Conservation (phyloP, 805 yeast species). For the Ogataea siamensis region DNA sequence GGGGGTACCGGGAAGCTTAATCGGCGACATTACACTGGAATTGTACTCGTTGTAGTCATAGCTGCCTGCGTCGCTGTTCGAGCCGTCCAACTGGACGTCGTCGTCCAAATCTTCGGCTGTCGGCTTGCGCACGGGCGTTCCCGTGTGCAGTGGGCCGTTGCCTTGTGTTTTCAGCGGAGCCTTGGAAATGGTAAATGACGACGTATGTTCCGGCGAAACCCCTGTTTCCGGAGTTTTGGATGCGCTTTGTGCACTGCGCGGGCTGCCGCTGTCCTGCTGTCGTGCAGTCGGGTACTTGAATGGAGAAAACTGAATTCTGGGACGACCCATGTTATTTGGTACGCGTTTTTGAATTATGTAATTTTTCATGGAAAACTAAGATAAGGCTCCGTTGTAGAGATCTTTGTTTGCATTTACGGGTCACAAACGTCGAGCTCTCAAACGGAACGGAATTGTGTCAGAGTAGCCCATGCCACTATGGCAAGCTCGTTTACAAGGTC, state of each 20-base stretch:
- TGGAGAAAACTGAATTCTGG: conserved; percentile 24
- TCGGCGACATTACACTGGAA: conserved; percentile 23
- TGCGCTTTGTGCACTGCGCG: not conserved
- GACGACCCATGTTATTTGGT: conserved; percentile 23
- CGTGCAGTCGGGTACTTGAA: conserved; percentile 19
- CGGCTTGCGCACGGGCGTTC: conserved; percentile 15
- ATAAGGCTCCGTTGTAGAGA: too few species aligned
- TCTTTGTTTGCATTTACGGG: too few species aligned
- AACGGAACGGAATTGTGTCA: too few species aligned
- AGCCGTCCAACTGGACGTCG: conserved; percentile 17
- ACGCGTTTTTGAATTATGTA: conserved; percentile 9
- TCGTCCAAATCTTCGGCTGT: conserved; percentile 10
- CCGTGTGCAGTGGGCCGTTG: conserved; percentile 16
- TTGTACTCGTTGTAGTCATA: conserved; percentile 20
- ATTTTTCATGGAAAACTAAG: not conserved
- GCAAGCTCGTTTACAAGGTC: too few species aligned
- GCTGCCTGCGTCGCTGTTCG: conserved; percentile 12
- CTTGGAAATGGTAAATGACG: conserved; percentile 6
- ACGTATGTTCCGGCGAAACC: not conserved
- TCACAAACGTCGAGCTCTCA: too few species aligned
- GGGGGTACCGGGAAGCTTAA: conserved; percentile 14
- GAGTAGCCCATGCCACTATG: too few species aligned
- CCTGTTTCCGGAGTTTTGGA: not conserved
- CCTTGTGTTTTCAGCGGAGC: conserved; percentile 15
- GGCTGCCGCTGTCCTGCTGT: conserved; percentile 2